Conservation (phyloP, 306 rosid species). For the Castanea mollissima region DNA sequence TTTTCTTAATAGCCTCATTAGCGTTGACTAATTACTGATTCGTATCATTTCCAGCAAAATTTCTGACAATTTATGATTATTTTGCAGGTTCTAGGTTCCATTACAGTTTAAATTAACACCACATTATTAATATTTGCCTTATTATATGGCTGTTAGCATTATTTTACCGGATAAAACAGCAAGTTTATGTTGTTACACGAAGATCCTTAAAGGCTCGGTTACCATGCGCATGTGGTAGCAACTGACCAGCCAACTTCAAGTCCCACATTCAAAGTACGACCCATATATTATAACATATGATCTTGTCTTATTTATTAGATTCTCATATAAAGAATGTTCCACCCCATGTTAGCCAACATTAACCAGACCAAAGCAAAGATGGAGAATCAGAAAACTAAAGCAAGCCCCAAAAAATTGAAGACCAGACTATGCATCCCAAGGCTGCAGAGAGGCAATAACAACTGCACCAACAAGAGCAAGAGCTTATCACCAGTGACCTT, state of each 20-base stretch:
- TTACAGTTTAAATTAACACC: neutral
- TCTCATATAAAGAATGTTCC: constrained; percentile 20
- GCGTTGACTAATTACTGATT: neutral
- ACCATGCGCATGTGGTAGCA: neutral
- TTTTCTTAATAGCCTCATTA: neutral
- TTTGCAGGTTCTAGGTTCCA: neutral
- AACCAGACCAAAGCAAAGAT: neutral
- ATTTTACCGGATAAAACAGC: neutral
- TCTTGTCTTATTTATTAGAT: constrained; percentile 22
- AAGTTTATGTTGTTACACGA: too few species aligned
- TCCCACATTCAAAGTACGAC: constrained; percentile 6
- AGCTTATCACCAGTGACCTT: constrained; percentile 53
- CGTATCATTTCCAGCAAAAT: neutral
- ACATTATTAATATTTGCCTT: neutral
- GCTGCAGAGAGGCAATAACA: constrained; percentile 24
- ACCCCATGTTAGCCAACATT: neutral
- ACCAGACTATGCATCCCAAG: constrained; percentile 69
- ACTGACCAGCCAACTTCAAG: constrained; percentile 1
- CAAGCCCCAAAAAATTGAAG: constrained; percentile 33
- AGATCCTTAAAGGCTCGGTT: neutral
- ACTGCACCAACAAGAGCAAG: constrained; percentile 30
- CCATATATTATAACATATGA: constrained; percentile 5
- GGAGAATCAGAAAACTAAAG: constrained; percentile 7
- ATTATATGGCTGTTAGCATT: neutral
- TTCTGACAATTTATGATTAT: neutral